A percentile compares a stretch with the other conserved stretches of the same genome.
phyloP scores from a whole-genome alignment of 345 rosid species.

The Microthlaspi erraticum region DNA sequence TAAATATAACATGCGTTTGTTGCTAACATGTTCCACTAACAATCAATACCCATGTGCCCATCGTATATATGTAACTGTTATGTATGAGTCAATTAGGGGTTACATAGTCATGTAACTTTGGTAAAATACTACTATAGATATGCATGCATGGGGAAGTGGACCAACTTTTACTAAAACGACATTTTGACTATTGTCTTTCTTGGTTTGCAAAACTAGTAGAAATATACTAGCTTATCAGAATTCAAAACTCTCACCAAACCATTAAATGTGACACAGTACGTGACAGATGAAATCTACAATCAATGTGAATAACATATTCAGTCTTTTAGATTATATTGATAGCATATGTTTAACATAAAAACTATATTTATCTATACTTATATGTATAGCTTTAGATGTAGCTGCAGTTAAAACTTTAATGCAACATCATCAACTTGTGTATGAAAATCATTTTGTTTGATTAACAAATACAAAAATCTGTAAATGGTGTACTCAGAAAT shows the following conservation, averaged over 20 bases:
- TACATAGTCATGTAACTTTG: slow-evolving; percentile 16
- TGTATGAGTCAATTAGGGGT: not conserved
- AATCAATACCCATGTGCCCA: too few relatives aligned
- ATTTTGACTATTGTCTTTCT: slow-evolving; percentile 13
- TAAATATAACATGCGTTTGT: not conserved
- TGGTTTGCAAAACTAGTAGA: slow-evolving; percentile 17
- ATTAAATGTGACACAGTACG: slow-evolving; percentile 5
- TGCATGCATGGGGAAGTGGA: slow-evolving; percentile 36
- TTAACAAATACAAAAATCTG: not conserved
- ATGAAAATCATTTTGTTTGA: too few relatives aligned
- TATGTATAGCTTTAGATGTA: too few relatives aligned
- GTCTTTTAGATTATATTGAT: too few relatives aligned
- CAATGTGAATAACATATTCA: too few relatives aligned
- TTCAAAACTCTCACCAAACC: slow-evolving; percentile 14
- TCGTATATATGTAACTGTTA: too few relatives aligned
- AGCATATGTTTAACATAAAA: too few relatives aligned
- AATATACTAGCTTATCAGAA: not conserved
- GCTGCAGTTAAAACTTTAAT: too few relatives aligned
- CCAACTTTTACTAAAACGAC: slow-evolving; percentile 30
- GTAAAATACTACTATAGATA: slow-evolving; percentile 7
- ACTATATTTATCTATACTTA: too few relatives aligned
- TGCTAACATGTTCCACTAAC: not conserved
- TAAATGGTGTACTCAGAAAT: not conserved
- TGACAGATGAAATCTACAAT: too few relatives aligned
- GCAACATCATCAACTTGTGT: not conserved